phyloP scores from a whole-genome alignment of 2,329 filamentous ascomycete genomes.

The Fusarium scirpi region DNA sequence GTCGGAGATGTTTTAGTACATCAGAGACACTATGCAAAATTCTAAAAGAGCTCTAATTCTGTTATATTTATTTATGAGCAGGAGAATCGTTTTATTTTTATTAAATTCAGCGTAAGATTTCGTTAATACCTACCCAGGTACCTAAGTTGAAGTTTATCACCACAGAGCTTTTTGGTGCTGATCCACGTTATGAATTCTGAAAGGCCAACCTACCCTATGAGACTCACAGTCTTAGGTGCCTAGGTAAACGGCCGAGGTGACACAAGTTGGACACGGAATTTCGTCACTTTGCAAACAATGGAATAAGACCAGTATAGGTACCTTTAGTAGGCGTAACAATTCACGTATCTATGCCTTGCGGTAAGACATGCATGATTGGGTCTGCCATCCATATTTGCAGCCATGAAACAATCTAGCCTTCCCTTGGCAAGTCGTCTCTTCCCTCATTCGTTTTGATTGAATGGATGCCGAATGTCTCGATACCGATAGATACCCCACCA shows the following conservation, averaged over 20 bases:
- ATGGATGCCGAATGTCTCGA: slow-evolving; percentile 17
- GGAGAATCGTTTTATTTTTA: neutral
- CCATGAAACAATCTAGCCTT: neutral
- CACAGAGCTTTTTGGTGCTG: neutral
- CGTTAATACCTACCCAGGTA: neutral
- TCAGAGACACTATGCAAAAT: neutral
- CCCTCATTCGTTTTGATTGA: slow-evolving; percentile 16
- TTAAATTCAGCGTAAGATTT: neutral
- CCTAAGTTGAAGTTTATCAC: neutral
- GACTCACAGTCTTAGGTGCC: too few relatives aligned
- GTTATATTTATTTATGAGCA: neutral
- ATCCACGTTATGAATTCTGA: neutral
- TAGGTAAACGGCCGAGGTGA: neutral
- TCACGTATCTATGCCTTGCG: neutral
- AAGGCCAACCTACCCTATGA: neutral
- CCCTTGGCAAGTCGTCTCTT: neutral
- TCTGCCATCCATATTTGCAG: neutral
- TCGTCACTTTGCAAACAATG: neutral
- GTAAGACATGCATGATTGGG: neutral
- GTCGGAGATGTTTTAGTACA: neutral
- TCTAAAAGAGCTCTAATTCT: neutral
- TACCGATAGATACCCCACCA: slow-evolving; percentile 25
- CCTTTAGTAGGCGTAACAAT: neutral
- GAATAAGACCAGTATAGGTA: neutral
- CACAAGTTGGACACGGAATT: neutral